A percentile compares a stretch with the other conserved stretches of the same genome.
These are phyloP conservation scores for Fallopia convolvulus DNA, from an alignment of 148 eudicot species.

Conservation along the genomic window DNA sequence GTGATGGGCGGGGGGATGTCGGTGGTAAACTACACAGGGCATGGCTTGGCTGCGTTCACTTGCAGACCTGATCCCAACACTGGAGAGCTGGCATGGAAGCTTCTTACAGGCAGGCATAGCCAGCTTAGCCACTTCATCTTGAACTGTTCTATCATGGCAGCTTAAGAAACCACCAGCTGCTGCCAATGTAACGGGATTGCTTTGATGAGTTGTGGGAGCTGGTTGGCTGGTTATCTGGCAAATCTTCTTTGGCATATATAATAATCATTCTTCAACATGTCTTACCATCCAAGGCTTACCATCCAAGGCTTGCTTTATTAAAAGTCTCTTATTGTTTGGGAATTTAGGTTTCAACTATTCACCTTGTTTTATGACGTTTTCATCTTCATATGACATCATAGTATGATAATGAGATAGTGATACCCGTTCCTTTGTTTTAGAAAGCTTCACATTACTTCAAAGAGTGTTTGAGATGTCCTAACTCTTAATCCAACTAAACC, in stretches of 20 bases:
- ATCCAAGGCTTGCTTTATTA: neutral
- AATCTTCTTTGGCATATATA: neutral
- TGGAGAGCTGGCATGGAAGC: constrained; percentile 36
- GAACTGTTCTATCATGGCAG: constrained; percentile 65
- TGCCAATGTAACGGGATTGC: no score
- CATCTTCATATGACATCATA: neutral
- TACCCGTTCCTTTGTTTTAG: no score
- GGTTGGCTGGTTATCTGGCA: neutral
- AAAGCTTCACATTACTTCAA: neutral
- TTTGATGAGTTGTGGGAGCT: neutral
- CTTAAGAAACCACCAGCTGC: constrained; percentile 24
- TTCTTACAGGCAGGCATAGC: constrained; percentile 27
- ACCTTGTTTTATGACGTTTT: neutral
- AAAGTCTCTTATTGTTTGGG: neutral
- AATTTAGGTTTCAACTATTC: neutral
- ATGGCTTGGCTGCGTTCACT: constrained; percentile 43
- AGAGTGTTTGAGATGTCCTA: no score
- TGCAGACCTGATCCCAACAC: constrained; percentile 47
- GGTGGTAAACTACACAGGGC: constrained; percentile 14
- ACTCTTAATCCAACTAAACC: no score
- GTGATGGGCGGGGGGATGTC: constrained; percentile 45
- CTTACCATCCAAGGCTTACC: neutral
- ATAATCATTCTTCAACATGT: neutral
- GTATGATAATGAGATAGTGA: neutral
- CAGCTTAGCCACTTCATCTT: constrained; percentile 42